Base-by-base conservation (phyloP, 2,329 filamentous ascomycete genomes). In the Colletotrichum shisoi region DNA sequence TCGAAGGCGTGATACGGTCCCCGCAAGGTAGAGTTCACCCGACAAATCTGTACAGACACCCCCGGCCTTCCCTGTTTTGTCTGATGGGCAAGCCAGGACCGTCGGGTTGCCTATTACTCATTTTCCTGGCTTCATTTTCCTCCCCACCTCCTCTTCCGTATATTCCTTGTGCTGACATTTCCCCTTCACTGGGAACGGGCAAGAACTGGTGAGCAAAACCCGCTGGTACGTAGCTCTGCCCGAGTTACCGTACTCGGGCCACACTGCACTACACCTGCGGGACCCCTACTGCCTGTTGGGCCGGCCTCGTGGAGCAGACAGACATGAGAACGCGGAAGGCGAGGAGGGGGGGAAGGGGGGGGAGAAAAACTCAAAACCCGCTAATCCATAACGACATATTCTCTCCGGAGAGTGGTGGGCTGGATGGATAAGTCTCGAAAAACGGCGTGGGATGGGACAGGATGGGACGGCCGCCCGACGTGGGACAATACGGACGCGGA, bases 381-480 rank as follows among this genome's bases (percentile, higher is more conserved):
- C 56, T 39, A 48, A 27, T 13, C 31, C 31, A 24, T 39, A 40
- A 51, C 45, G 19, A 51, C 21, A n/a, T 46, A 27, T 46, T 31
- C 40, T 31, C 46, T 37, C 42, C 19, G 34, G 42, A 24, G 56
- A 49, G 49, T 56, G 40, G 42, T 44, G 34, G 62, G 49, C n/a
- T 49, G 21, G 44, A 13, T 49, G 21, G 24, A n/a, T 51, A 44
- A 58, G 57, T 49, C 12, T 34, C 31, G 42, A 52, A 39, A 13
- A 11, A 59, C 17, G 21, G 19, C 48, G 12, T 44, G 48, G 62
- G 57, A 56, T 61, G 48, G 62, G 57, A 60, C 54, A 48, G 57
- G 57, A 60, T 39, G 56, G 24, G 31, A 39, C 42, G 31, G 34
- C 42, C 13, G 19, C 31, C 27, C 4, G 31, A 39, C 27, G 31